Base-by-base conservation (phyloP, 179 eudicot species). In the Patellifolia procumbens region DNA sequence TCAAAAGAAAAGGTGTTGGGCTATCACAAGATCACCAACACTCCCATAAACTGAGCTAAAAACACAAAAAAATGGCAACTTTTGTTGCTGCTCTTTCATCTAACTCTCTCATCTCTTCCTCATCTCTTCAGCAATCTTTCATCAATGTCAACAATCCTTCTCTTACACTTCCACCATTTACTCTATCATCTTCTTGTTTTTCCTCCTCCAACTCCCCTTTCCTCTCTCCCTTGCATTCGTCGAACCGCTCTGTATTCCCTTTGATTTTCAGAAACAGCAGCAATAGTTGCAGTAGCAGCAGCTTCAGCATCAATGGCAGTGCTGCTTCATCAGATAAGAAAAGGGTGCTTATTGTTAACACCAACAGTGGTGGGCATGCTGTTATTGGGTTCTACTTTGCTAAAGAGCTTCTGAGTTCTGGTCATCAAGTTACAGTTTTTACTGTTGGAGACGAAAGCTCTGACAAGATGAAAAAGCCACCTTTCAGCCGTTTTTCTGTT, bases 381-480 rank as follows among this genome's bases (percentile, higher is more conserved):
- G 89, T 92, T 52, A 92, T 95, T 70, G 99, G 99, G 0, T 95
- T 92, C 78, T 90, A 92, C 85, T 95, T 92, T 78, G 95, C 99
- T 1, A 91, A 95, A 73, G 89, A 92, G 79, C 97, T 92, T 82
- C 80, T 95, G 66, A 83, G 88, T 73, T 77, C 89, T 56, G 99
- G 97, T 35, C 97, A 95, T 81, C 88, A 86, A 31, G 99, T 95
- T 66, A 95, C 97, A 42, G 76, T 95, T 28, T 2, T 95, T 37
- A 95, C 99, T 39, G 97, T 92, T 74, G 99, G 99, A 22, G 93
- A 95, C 29, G 97, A 92, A 78, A 46, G 70, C 53, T 95, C 99
- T 16, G 97, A 95, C 75, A 92, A 95, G 91, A 92, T 95, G 99
- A 95, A 93, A 86, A 95, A 91, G 81, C 88, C 99, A 11, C 99